phyloP scores from a whole-genome alignment of 2,329 filamentous ascomycete species.

The Aspergillus chevalieri region DNA sequence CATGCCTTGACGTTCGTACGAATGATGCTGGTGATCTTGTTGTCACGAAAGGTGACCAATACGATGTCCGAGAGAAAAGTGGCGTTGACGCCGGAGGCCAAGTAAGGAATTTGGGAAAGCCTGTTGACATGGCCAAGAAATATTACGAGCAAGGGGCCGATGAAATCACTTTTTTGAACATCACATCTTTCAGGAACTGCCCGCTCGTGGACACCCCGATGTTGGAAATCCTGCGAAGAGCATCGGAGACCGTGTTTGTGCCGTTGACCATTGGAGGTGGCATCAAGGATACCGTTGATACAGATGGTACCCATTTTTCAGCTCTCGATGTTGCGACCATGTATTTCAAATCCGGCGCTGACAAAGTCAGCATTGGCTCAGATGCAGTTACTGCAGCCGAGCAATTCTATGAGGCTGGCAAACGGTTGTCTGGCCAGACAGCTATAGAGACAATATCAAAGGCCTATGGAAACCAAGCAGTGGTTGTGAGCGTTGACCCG shows the following conservation, averaged over 20 bases:
- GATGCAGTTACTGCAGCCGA: slow-evolving; percentile 92
- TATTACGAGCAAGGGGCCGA: slow-evolving; percentile 98
- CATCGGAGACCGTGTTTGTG: slow-evolving; percentile 89
- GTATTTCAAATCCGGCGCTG: slow-evolving; percentile 95
- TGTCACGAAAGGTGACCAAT: slow-evolving; percentile 97
- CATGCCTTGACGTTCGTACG: slow-evolving; percentile 88
- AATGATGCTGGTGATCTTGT: slow-evolving; percentile 94
- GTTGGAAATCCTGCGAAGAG: slow-evolving; percentile 83
- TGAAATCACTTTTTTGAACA: slow-evolving; percentile 96
- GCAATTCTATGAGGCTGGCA: slow-evolving; percentile 70
- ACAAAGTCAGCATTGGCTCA: slow-evolving; percentile 95
- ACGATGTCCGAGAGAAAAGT: slow-evolving; percentile 89
- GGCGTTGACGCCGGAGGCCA: slow-evolving; percentile 49
- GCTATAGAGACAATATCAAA: slow-evolving; percentile 92
- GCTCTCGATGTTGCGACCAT: slow-evolving; percentile 89
- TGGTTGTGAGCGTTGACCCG: slow-evolving; percentile 92
- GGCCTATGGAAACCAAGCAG: slow-evolving; percentile 93
- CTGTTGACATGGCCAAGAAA: slow-evolving; percentile 83
- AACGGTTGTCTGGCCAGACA: slow-evolving; percentile 68
- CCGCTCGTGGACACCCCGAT: slow-evolving; percentile 88
- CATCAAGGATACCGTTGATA: slow-evolving; percentile 86
- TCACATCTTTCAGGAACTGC: slow-evolving; percentile 94
- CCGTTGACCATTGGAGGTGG: slow-evolving; percentile 93
- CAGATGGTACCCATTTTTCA: slow-evolving; percentile 76
- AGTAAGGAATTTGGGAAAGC: slow-evolving; percentile 92